Base-by-base conservation (phyloP, 257 asterid genomes). In the Rauvolfia tetraphylla region DNA sequence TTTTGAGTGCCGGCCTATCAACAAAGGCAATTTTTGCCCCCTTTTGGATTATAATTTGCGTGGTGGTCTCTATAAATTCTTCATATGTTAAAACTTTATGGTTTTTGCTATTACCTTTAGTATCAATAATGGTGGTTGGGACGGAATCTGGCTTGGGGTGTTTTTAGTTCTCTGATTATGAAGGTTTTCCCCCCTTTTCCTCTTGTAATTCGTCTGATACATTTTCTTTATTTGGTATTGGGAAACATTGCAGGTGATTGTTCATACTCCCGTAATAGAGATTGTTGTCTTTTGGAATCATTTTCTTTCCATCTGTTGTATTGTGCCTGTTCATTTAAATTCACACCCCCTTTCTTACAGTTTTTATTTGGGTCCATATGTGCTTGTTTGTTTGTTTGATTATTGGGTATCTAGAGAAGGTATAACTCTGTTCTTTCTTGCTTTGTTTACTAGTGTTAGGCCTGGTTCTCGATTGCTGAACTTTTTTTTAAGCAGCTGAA, bases 161-260 rank as follows among this genome's bases (percentile, higher is more conserved):
- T 78, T 39, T 56, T n/a, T 38, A 15, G 68, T 44, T 44, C 14
- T 48, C 33, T 51, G 33, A 10, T 68, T 75, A 49, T 65, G 79
- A 14, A 13, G 49, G 53, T 6, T 63, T 75, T 39, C 44, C 33
- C 18, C 1, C 13, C 4, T 46, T 59, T 61, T 62, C 22, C 27
- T 18, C n/a, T 4, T 63, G n/a, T 38, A 42, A 29, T 22, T 53
- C 33, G 23, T 72, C 20, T 5, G 10, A 12, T 34, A 41, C 18
- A 63, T 75, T 31, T 62, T 7, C 48, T 75, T 74, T 22, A 29
- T 20, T 75, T 48, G 49, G 38, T 42, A 10, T 10, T 59, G 34
- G 65, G 33, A 63, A 49, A 66, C 33, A 17, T 63, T 9, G 20
- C 11, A 23, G 56, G 48, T 1, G 10, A 44, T 31, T 5, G 36